Evolutionary conservation across 1,284 basidiomycete genomes (phyloP).

Genomic region (Melampsora larici-populina): DNA sequence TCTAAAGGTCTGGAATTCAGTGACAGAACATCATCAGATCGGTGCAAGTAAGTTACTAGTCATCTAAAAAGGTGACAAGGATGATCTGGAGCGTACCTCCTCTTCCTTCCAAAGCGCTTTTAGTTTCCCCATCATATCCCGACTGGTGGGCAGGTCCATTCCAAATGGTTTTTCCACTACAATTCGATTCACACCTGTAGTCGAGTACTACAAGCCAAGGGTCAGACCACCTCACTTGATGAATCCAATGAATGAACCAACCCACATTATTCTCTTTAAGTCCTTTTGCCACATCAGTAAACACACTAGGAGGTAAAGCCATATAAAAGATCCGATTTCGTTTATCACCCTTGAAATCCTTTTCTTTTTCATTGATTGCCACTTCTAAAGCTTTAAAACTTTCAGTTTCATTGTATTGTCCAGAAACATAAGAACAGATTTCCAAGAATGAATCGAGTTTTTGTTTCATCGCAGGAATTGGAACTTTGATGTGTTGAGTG

Average conservation of each 20-base stretch:
- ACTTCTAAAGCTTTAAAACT: constrained; percentile 74
- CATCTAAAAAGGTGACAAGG: too few relatives aligned
- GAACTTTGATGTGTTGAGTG: constrained; percentile 76
- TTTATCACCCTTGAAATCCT: constrained; percentile 55
- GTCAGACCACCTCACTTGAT: not conserved
- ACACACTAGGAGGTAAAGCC: constrained; percentile 88
- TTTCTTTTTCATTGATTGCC: constrained; percentile 73
- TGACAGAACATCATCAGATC: not conserved
- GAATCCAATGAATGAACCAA: not conserved
- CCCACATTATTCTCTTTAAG: constrained; percentile 64
- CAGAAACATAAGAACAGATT: constrained; percentile 74
- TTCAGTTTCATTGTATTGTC: constrained; percentile 76
- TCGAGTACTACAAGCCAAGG: constrained; percentile 62
- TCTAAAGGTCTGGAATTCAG: constrained; percentile 68
- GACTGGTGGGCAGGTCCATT: constrained; percentile 82
- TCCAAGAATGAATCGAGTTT: constrained; percentile 77
- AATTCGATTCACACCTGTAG: constrained; percentile 75
- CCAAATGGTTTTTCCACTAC: constrained; percentile 97
- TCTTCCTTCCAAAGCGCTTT: constrained; percentile 87
- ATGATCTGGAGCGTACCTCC: constrained; percentile 57
- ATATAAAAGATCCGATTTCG: constrained; percentile 65
- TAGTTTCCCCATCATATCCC: constrained; percentile 71
- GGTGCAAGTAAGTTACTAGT: too few relatives aligned
- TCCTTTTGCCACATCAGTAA: constrained; percentile 78
- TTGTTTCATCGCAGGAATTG: constrained; percentile 58